Evolutionary conservation across 177 flowering plant genomes (phyloP).

Genomic region (Vitis hybrid): DNA sequence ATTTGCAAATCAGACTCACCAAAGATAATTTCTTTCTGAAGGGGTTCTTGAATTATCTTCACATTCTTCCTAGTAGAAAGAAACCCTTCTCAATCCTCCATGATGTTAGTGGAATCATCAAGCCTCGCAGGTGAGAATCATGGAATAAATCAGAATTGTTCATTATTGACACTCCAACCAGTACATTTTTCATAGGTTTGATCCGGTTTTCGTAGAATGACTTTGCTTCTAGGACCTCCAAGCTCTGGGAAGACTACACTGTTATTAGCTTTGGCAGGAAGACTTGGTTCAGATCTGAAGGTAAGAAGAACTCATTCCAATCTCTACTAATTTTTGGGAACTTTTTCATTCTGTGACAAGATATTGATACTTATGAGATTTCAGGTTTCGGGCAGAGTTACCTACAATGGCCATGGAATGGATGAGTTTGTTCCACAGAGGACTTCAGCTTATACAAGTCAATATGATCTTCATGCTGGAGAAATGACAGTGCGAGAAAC

Average conservation of each 20-base stretch:
- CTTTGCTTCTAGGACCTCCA: slow-evolving; percentile 35
- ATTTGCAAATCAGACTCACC: background rate
- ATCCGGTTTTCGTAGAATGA: slow-evolving; percentile 16
- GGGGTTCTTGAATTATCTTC: slow-evolving; percentile 23
- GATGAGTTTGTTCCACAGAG: slow-evolving; percentile 38
- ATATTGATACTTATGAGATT: background rate
- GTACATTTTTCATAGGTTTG: background rate
- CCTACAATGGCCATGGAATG: slow-evolving; percentile 36
- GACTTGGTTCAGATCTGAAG: slow-evolving; percentile 20
- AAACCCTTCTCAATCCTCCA: slow-evolving; percentile 36
- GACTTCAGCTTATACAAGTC: slow-evolving; percentile 37
- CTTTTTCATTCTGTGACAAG: background rate
- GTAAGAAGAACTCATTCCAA: slow-evolving; percentile 4
- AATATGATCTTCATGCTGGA: slow-evolving; percentile 31
- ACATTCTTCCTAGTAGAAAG: slow-evolving; percentile 35
- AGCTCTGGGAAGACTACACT: slow-evolving; percentile 33
- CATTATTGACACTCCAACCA: too few species aligned
- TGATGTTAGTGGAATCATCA: slow-evolving; percentile 51
- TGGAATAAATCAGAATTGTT: background rate
- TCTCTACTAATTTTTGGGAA: background rate
- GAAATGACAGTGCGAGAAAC: slow-evolving; percentile 45
- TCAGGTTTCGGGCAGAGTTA: slow-evolving; percentile 26
- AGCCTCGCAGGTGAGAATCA: slow-evolving; percentile 33
- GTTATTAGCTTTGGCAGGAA: slow-evolving; percentile 34
- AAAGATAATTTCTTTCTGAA: background rate